Evolutionary conservation across 2,329 filamentous ascomycete genomes (phyloP).

Genomic region (Alternaria sp.): DNA sequence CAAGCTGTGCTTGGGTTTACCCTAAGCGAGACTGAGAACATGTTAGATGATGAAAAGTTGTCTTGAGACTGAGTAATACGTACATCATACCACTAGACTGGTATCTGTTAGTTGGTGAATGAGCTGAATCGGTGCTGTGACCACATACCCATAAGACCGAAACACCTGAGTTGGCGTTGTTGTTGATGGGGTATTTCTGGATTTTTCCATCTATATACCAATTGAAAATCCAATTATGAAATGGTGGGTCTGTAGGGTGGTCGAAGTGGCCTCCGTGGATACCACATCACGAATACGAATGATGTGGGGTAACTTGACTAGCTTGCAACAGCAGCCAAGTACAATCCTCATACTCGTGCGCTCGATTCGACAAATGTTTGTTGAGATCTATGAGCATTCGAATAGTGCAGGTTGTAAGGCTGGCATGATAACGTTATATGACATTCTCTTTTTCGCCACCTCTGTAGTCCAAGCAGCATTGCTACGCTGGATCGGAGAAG

Average conservation of each 20-base stretch:
- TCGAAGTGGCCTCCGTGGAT: background rate
- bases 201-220: too few species aligned
- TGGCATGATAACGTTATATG: too few species aligned
- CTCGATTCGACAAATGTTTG: too few species aligned
- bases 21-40: constrained; percentile 66
- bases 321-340: background rate
- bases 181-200: background rate
- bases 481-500: too few species aligned
- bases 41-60: background rate
- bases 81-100: constrained; percentile 63
- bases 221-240: too few species aligned
- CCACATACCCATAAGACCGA: background rate
- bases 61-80: background rate
- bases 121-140: too few species aligned
- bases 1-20: constrained; percentile 39
- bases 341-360: too few species aligned
- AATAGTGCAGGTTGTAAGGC: too few species aligned
- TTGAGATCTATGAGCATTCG: too few species aligned
- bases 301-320: background rate
- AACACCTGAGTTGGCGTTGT: background rate
- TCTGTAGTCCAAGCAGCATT: too few species aligned
- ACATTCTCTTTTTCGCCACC: too few species aligned
- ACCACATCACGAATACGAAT: background rate
- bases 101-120: too few species aligned
- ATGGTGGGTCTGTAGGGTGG: background rate